Base-by-base conservation (phyloP, 805 yeast genomes). In the Metschnikowia aberdeeniae region DNA sequence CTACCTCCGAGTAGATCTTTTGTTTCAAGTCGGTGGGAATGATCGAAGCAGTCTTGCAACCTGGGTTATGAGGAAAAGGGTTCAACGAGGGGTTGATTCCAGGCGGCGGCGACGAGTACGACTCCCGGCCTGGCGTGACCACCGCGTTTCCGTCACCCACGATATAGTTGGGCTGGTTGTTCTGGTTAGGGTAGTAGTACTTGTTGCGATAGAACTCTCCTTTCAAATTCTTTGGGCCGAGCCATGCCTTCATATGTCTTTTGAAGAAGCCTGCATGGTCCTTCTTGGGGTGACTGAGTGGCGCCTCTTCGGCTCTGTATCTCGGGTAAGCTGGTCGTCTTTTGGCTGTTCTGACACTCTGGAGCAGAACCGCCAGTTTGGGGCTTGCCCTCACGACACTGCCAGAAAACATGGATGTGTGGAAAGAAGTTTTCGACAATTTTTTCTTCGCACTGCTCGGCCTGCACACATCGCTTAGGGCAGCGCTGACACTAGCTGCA, bases 161-260 rank as follows among this genome's bases (percentile, higher is more conserved):
- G 34, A 86, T 75, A 64, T 86, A 89, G 60, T 84, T 85, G 35
- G 95, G 89, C 33, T 69, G 67, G 59, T 86, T 88, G 56, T 84
- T 67, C 50, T 76, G 79, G 14, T 85, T 81, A 10, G 88, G 82
- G 51, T 74, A 73, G 56, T 76, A 81, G 64, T 87, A 85, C 61
- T 84, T 87, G 74, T 89, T 90, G 60, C 80, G 66, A 50, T 75
- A 74, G 63, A 87, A 86, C 53, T 87, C 89, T 14, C 96, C 96
- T 63, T 84, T 83, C 67, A 80, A 80, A 66, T 88, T 89, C 62
- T 75, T 79, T 32, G 92, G 92, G 3, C 97, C 97, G 45, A 89
- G 69, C 68, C 88, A 89, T 52, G 76, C 79, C 53, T 80, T 78
- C 77, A 89, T 70, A 33, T 81, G 80, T 61, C 78, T 73, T 56